Evolutionary conservation across 106 monocot genomes (phyloP).

Genomic region (Iris macrosiphon): DNA sequence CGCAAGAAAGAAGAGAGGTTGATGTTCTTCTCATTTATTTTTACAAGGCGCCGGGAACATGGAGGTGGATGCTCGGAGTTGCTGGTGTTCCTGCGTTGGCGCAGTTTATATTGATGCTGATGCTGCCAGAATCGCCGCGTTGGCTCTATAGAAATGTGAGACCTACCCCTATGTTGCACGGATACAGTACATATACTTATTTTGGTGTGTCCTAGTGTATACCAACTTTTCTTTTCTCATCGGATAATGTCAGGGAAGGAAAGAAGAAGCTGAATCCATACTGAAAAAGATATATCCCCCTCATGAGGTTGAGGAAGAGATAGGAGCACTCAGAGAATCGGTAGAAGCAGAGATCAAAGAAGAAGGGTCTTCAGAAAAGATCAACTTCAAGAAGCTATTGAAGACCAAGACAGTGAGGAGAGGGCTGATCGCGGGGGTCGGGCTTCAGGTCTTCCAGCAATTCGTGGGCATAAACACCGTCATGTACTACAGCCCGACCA

Average conservation of each 20-base stretch:
- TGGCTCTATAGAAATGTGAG: conserved; percentile 73
- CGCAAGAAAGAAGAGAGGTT: too few species aligned
- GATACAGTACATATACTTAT: too few species aligned
- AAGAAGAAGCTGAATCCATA: conserved; percentile 54
- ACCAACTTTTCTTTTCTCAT: too few species aligned
- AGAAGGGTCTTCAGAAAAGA: conserved; percentile 43
- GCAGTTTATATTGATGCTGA: conserved; percentile 54
- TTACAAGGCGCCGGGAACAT: conserved; percentile 63
- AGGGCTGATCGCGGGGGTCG: conserved; percentile 69
- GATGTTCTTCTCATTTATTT: neutral
- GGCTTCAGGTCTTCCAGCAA: conserved; percentile 79
- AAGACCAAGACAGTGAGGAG: conserved; percentile 62
- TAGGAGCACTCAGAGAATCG: conserved; percentile 52
- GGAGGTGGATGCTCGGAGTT: conserved; percentile 93
- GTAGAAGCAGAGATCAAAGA: conserved; percentile 47
- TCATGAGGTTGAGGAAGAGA: conserved; percentile 55
- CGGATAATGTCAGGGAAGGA: conserved; percentile 49
- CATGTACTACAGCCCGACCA: conserved; percentile 87
- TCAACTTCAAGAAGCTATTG: conserved; percentile 38
- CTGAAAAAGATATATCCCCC: conserved; percentile 58
- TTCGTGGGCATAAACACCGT: conserved; percentile 92
- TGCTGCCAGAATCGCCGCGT: conserved; percentile 78
- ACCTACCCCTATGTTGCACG: too few species aligned
- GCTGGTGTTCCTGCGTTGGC: conserved; percentile 65
- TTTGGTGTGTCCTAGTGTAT: too few species aligned